Evolutionary conservation across 495 filamentous ascomycete species (phyloP), one percentile per base, ranked within the genome.

Genomic region (Aspergillus nanangensis): DNA sequence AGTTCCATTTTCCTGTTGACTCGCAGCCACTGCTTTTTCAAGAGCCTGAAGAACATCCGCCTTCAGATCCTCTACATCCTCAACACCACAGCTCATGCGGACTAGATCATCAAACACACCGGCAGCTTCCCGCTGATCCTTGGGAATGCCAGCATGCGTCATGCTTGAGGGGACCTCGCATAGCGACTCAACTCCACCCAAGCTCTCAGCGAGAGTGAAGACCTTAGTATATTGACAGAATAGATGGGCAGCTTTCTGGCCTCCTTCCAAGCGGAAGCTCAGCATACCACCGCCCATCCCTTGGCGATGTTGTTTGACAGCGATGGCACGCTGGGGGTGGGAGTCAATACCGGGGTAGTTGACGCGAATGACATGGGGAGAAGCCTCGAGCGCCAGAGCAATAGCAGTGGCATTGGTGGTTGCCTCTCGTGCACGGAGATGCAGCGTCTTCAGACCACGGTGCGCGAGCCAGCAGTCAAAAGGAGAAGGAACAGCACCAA

Each of bases 391-490:
- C 11, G 86, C 81, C 19, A 71, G 52, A 8, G 94, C 91, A 34
- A 99, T 78, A 21, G 80, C 74, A 3, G 78, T 82, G 18, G 90
- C 93, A 66, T 97, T 97, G 47, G 70, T 74, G 44, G 78, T 84
- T 3, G 94, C 87, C 62, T 94, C 87, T 37, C 83, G 79, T 3
- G 87, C 93, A 42, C 93, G 87, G 24, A 99, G 75, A 69, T 99
- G 93, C 23, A 99, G 80, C 5, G 93, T 99, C 75, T 99, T 99
- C 44, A 95, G 77, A 49, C 93, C 93, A 52, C 93, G 84, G 70
- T 99, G 94, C n/a, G 93, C 94, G 45, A 99, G 87, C 92, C 92
- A 99, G 72, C 82, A 91, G 75, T 99, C 93, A 60, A 99, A 99
- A 15, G 93, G 74, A 1, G 88, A 92, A 5, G 93, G 93, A 1